Base-by-base conservation (phyloP, 164 flowering plant genomes). In the Vitis amurensis region DNA sequence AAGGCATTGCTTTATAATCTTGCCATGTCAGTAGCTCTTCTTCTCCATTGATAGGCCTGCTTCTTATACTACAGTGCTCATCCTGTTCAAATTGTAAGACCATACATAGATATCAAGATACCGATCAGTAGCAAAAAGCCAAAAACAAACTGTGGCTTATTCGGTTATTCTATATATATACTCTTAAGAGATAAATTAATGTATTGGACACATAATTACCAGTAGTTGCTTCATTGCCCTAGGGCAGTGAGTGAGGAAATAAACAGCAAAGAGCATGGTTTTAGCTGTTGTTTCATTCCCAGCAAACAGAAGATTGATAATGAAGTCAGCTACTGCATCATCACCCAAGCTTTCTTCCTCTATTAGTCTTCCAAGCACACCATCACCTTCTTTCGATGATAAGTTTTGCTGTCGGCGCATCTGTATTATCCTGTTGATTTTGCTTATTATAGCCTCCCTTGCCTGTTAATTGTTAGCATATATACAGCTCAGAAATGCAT, bases 261-360 rank as follows among this genome's bases (percentile, higher is more conserved):
- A 87, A 61, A 89, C 84, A 1, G 98, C 91, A 62, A 92, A 91
- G 19, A 88, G 89, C 96, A 92, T 92, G 8, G 98, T 92, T 70
- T 90, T 92, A 7, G 98, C 81, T 2, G 96, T 90, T 0, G 98
- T 92, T 76, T 92, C 98, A 68, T 92, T 92, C 19, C 98, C 98
- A 8, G 98, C 98, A 64, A 92, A 92, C 47, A 92, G 87, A 66
- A 92, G 88, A 82, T 89, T 92, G 68, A 92, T 92, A 15, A 92
- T 85, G 78, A 92, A 91, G 76, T 92, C 98, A 2, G 92, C 92
- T 4, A 92, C 71, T 4, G 79, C 86, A 10, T 85, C 88, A 55
- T 91, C 88, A 1, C 88, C 81, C 31, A 92, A 74, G 80, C 78
- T 86, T 72, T 86, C 89, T 71, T 92, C 96, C 44, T 84, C 88